Percentiles rank a stretch among this genome's conserved stretches.
Conservation (phyloP, 148 eudicot genomes). For the Amaranthus hypochondriacus region DNA sequence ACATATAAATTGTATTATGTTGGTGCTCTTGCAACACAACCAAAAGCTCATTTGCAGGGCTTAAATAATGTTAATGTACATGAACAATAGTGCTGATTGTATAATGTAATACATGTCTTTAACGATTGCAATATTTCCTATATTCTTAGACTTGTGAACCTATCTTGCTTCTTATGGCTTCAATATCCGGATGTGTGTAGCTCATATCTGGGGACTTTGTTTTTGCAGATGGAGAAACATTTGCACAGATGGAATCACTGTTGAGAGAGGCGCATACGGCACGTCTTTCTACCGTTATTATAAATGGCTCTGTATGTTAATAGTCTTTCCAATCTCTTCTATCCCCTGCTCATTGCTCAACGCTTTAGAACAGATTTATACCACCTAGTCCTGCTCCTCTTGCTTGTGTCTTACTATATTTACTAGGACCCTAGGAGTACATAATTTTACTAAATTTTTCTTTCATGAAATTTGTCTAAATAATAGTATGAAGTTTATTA, state of each 20-base stretch:
- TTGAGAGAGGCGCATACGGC: background rate
- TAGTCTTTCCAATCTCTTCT: no score
- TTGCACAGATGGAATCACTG: background rate
- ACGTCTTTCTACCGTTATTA: no score
- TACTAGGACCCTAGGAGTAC: no score
- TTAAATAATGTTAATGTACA: background rate
- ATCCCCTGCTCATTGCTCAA: background rate
- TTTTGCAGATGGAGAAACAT: conserved; percentile 11
- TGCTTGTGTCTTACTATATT: background rate
- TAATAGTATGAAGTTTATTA: no score
- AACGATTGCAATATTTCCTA: background rate
- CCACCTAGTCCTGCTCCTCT: background rate
- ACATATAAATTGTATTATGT: background rate
- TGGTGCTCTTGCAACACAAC: background rate
- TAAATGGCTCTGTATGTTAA: no score
- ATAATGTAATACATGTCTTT: no score
- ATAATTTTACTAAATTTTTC: no score
- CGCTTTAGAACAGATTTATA: background rate
- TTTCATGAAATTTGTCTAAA: no score
- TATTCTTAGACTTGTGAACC: background rate
- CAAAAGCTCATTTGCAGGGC: background rate
- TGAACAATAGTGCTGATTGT: no score
- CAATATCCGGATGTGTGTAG: background rate
- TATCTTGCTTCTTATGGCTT: background rate
- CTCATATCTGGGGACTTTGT: background rate